Conservation (phyloP, 306 rosid species). For the Herpetospermum pedunculosum region DNA sequence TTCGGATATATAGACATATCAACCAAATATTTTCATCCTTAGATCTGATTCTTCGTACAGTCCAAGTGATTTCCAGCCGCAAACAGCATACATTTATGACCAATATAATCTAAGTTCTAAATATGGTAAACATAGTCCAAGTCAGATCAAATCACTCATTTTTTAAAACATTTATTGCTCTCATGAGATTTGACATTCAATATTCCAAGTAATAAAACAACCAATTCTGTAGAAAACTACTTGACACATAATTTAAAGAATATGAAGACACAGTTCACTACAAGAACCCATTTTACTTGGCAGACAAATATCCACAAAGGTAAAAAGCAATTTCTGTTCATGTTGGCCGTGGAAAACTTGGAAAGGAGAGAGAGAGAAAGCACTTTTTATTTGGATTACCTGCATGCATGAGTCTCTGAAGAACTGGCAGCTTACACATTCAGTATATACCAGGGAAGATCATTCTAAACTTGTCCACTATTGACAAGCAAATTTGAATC, state of each 20-base stretch:
- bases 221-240: neutral
- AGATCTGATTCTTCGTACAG: too few relatives aligned
- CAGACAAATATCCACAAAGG: neutral
- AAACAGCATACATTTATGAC: too few relatives aligned
- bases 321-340: neutral
- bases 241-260: neutral
- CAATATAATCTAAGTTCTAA: too few relatives aligned
- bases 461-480: neutral
- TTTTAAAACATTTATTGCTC: neutral
- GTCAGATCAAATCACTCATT: too few relatives aligned
- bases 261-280: neutral
- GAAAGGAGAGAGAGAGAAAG: neutral
- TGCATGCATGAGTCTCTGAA: neutral
- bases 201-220: neutral
- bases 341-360: neutral
- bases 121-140: too few relatives aligned
- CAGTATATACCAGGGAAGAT: constrained; percentile 2
- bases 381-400: constrained; percentile 11
- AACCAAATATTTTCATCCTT: too few relatives aligned
- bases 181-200: neutral
- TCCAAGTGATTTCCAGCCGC: too few relatives aligned
- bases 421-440: constrained; percentile 4
- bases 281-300: neutral
- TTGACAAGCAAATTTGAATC: constrained; percentile 4
- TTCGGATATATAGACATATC: too few relatives aligned